Evolutionary conservation across 208 protist genomes (phyloP).

Genomic region (Naegleria gruberi): DNA sequence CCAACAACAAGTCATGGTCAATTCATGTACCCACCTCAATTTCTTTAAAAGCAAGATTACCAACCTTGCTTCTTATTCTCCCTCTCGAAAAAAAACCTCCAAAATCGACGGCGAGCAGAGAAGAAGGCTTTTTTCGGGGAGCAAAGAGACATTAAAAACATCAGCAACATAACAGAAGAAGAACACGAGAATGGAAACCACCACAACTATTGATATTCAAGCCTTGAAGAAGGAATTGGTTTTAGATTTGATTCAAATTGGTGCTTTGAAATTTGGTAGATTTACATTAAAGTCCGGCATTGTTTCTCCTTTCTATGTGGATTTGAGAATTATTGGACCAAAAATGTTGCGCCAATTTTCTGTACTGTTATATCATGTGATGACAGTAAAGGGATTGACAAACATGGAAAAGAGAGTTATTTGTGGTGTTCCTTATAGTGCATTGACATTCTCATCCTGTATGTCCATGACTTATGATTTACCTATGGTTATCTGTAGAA

Average conservation of each 20-base stretch:
- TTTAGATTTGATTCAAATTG: slow-evolving; percentile 37
- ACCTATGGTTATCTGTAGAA: slow-evolving; percentile 74
- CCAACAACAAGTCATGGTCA: no score
- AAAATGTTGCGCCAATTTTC: slow-evolving; percentile 58
- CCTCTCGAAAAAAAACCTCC: not conserved
- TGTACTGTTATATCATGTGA: slow-evolving; percentile 61
- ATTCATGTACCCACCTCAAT: no score
- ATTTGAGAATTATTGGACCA: slow-evolving; percentile 79
- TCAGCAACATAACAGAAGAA: no score
- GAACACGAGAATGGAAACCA: not conserved
- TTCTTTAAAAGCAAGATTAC: not conserved
- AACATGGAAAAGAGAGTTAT: slow-evolving; percentile 25
- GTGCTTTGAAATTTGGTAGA: slow-evolving; percentile 75
- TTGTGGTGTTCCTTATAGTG: slow-evolving; percentile 83
- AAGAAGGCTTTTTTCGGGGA: not conserved
- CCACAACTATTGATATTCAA: not conserved
- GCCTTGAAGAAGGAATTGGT: not conserved
- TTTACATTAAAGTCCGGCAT: slow-evolving; percentile 91
- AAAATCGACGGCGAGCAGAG: not conserved
- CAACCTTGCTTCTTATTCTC: not conserved
- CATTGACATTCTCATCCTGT: slow-evolving; percentile 80
- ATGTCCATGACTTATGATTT: slow-evolving; percentile 76
- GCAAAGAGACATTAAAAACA: not conserved
- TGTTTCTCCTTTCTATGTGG: slow-evolving; percentile 87
- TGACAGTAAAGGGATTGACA: not conserved